Conservation (phyloP, 2,329 filamentous ascomycete species). For the Aspergillus sp. region DNA sequence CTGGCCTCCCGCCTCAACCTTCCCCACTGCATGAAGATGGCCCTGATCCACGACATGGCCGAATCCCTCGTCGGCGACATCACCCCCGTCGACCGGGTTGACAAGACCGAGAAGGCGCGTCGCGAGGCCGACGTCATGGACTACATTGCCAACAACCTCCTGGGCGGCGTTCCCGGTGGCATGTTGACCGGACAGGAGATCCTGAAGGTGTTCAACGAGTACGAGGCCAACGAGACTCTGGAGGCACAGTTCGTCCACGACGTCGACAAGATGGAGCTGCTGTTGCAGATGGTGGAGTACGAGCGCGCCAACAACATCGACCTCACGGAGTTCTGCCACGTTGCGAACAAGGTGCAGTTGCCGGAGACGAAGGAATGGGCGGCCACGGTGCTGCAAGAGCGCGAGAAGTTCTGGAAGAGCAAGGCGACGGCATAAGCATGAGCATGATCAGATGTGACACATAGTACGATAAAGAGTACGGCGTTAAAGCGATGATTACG, state of each 20-base stretch:
- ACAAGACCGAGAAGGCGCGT: slow-evolving; percentile 84
- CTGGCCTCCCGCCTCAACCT: slow-evolving; percentile 74
- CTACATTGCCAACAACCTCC: slow-evolving; percentile 72
- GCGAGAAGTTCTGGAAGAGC: slow-evolving; percentile 69
- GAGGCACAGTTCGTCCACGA: slow-evolving; percentile 94
- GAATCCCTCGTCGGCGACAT: slow-evolving; percentile 95
- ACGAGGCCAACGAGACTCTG: slow-evolving; percentile 80
- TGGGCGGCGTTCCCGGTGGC: slow-evolving; percentile 75
- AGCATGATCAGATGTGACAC: neutral
- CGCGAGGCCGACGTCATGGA: slow-evolving; percentile 91
- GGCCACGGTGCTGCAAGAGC: slow-evolving; percentile 71
- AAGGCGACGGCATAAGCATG: slow-evolving; percentile 17
- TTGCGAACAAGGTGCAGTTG: slow-evolving; percentile 70
- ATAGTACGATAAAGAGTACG: slow-evolving; percentile 5
- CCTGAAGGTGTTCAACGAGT: slow-evolving; percentile 85
- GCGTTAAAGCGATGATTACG: slow-evolving; percentile 12
- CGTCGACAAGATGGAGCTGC: slow-evolving; percentile 92
- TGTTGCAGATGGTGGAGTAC: slow-evolving; percentile 96
- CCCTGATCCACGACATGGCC: slow-evolving; percentile 95
- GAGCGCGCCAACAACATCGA: slow-evolving; percentile 74
- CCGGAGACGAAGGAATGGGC: slow-evolving; percentile 82
- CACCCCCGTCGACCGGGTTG: slow-evolving; percentile 79
- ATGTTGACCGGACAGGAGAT: slow-evolving; percentile 66
- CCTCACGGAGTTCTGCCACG: slow-evolving; percentile 82
- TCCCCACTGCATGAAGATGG: slow-evolving; percentile 87